These are phyloP conservation scores for Ophiobolus disseminans DNA, from an alignment of 2,329 filamentous ascomycete species.

Conservation along the genomic window DNA sequence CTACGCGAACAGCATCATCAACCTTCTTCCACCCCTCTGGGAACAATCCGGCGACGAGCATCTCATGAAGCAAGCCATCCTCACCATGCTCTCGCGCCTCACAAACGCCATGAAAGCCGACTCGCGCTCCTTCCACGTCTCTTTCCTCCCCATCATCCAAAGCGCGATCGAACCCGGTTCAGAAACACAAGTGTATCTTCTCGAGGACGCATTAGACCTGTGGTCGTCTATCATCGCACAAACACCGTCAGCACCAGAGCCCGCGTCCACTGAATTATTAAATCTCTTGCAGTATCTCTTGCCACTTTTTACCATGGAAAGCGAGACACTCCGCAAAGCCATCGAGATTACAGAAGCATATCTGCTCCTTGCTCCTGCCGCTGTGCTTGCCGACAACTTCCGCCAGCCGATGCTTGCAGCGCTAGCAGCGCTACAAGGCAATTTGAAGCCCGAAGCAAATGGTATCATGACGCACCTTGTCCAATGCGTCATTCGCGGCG, in stretches of 20 bases:
- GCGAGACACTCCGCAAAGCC: conserved; percentile 56
- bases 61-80: conserved; percentile 91
- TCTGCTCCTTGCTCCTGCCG: conserved; percentile 54
- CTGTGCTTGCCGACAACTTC: conserved; percentile 54
- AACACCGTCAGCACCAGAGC: conserved; percentile 53
- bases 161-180: conserved; percentile 80
- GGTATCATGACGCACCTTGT: conserved; percentile 55
- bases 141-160: conserved; percentile 82
- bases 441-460: conserved; percentile 58
- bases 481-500: conserved; percentile 58
- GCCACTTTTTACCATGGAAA: conserved; percentile 57
- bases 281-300: conserved; percentile 55
- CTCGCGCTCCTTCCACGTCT: conserved; percentile 77
- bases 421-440: conserved; percentile 54
- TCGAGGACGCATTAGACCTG: conserved; percentile 90
- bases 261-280: conserved; percentile 53
- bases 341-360: conserved; percentile 60
- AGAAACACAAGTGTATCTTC: conserved; percentile 69
- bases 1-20: conserved; percentile 81
- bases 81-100: conserved; percentile 83
- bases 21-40: conserved; percentile 82
- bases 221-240: conserved; percentile 81
- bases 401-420: conserved; percentile 49
- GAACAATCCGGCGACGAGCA: conserved; percentile 83
- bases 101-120: conserved; percentile 84